These are phyloP conservation scores for Mycena filopes DNA, from an alignment of 768 basidiomycete species.

Conservation along the genomic window DNA sequence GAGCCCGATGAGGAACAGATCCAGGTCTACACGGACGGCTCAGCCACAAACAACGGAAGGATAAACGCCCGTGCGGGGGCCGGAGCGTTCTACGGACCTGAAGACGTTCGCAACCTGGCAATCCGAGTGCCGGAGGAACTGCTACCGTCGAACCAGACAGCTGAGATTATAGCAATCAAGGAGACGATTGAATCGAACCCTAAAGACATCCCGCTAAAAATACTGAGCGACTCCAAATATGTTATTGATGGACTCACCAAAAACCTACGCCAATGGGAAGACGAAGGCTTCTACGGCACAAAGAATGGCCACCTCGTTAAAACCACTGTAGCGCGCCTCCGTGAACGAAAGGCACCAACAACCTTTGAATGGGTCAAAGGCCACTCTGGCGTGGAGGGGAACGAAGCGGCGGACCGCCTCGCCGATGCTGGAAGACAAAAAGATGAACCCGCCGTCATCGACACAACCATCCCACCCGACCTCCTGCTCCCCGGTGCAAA, in stretches of 20 bases:
- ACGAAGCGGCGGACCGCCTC: not conserved
- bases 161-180: not conserved
- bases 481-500: no score
- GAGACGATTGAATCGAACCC: not conserved
- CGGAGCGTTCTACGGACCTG: not conserved
- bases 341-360: not conserved
- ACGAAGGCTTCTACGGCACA: not conserved
- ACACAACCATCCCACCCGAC: no score
- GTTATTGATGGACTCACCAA: not conserved
- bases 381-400: not conserved
- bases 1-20: not conserved
- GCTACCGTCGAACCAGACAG: not conserved
- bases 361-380: not conserved
- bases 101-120: not conserved
- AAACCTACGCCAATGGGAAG: not conserved
- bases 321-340: not conserved
- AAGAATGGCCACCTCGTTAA: not conserved
- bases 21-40: not conserved
- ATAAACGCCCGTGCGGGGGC: not conserved
- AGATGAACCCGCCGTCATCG: no score
- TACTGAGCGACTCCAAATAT: not conserved
- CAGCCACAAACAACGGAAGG: not conserved
- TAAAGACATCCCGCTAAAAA: not conserved
- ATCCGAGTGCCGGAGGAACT: not conserved
- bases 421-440: not conserved